Evolutionary conservation across 169 alveolate species (phyloP).

Genomic region (Perkinsus chesapeaki): DNA sequence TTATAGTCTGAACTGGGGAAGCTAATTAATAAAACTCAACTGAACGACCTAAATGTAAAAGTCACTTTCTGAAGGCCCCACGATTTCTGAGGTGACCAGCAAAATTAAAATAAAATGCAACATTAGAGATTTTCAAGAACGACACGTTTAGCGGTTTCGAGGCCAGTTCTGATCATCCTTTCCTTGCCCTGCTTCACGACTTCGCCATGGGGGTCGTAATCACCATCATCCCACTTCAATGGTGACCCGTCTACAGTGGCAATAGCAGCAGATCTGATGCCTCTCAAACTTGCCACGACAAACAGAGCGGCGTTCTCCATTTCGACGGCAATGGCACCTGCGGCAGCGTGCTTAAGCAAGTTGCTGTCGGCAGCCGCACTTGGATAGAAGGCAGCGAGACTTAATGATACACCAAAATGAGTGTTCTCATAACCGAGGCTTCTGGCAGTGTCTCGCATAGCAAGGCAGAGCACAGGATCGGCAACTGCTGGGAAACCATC

Average conservation of each 20-base stretch:
- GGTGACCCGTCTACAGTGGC: constrained; percentile 28
- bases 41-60: too few relatives aligned
- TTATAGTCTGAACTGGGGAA: too few relatives aligned
- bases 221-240: constrained; percentile 16
- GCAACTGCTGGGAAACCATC: constrained; percentile 9
- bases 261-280: constrained; percentile 18
- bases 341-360: neutral
- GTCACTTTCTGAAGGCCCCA: too few relatives aligned
- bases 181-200: neutral
- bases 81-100: neutral
- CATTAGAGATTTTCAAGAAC: neutral
- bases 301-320: constrained; percentile 22
- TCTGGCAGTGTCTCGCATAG: neutral
- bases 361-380: neutral
- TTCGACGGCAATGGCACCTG: constrained; percentile 16
- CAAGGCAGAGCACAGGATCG: neutral
- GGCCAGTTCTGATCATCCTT: neutral
- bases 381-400: neutral
- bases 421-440: neutral
- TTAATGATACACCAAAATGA: neutral
- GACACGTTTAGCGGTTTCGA: neutral
- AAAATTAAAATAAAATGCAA: neutral
- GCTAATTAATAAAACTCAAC: too few relatives aligned
- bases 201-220: neutral
- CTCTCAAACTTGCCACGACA: constrained; percentile 10